Percentiles rank a stretch among this genome's conserved stretches.
Evolutionary conservation across 371 early-diverging fungal species (phyloP).

Genomic region (Quaeritorhiza haematococci): DNA sequence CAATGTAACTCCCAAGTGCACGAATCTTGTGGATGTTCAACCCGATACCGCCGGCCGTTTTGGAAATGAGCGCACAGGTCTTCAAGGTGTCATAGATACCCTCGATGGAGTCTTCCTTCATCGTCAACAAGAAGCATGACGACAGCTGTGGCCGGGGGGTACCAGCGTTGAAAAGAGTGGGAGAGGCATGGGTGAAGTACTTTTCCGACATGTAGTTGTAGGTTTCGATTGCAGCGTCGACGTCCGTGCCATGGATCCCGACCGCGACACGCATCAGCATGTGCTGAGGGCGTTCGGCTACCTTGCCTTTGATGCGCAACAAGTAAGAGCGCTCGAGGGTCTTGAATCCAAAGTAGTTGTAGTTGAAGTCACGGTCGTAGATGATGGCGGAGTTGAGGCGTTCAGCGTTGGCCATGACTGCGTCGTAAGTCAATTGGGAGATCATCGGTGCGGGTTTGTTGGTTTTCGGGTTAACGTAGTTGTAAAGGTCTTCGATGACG

Average conservation of each 20-base stretch:
- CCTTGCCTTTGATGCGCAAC: slow-evolving; percentile 74
- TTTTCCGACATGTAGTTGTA: slow-evolving; percentile 94
- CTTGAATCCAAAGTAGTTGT: slow-evolving; percentile 99
- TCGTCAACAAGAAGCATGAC: slow-evolving; percentile 93
- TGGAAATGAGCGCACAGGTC: slow-evolving; percentile 96
- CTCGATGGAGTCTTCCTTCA: slow-evolving; percentile 96
- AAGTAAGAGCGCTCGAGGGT: slow-evolving; percentile 97
- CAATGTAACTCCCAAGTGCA: slow-evolving; percentile 92
- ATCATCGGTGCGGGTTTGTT: slow-evolving; percentile 81
- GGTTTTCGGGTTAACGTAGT: slow-evolving; percentile 87
- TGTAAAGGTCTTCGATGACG: slow-evolving; percentile 82
- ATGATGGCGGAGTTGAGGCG: slow-evolving; percentile 87
- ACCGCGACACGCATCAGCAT: slow-evolving; percentile 98
- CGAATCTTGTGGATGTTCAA: slow-evolving; percentile 95
- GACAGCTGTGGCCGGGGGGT: slow-evolving; percentile 95
- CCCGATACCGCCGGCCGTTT: slow-evolving; percentile 98
- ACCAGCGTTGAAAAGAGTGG: slow-evolving; percentile 98
- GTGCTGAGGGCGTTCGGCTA: slow-evolving; percentile 98
- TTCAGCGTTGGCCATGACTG: slow-evolving; percentile 74
- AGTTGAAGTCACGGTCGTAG: slow-evolving; percentile 93
- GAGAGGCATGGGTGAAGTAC: slow-evolving; percentile 98
- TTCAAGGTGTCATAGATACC: slow-evolving; percentile 98
- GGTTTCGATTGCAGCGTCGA: slow-evolving; percentile 92
- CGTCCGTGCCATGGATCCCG: slow-evolving; percentile 94
- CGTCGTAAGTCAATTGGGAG: slow-evolving; percentile 66